Percentiles rank a stretch among this genome's conserved stretches.
Evolutionary conservation across 176 grass and related monocot species (phyloP).

Genomic region (Leersia perrieri): DNA sequence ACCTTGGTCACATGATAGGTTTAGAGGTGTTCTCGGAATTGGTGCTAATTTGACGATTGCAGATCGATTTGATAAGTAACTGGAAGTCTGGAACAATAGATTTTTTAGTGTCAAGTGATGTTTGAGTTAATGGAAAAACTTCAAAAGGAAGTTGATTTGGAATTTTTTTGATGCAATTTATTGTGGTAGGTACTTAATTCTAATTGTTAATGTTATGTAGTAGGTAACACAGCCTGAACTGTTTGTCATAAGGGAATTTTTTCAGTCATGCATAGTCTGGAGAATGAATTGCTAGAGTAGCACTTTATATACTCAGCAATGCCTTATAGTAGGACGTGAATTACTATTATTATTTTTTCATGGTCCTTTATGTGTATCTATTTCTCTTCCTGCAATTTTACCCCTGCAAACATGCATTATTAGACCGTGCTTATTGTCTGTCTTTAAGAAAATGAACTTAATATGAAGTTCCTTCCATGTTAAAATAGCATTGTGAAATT

Average conservation of each 20-base stretch:
- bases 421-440: background rate
- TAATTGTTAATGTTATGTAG: background rate
- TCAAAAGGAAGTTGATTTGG: background rate
- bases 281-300: background rate
- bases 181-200: background rate
- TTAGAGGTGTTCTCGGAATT: background rate
- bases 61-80: background rate
- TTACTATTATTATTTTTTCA: no score
- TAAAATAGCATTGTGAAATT: background rate
- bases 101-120: background rate
- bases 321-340: no score
- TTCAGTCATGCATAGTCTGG: background rate
- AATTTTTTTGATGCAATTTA: background rate
- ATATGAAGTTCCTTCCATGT: background rate
- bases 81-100: background rate
- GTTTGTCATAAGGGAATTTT: background rate
- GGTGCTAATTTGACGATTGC: background rate
- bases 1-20: background rate
- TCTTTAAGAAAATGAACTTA: background rate
- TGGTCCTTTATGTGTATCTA: background rate
- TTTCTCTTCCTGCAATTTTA: background rate
- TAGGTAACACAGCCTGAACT: background rate
- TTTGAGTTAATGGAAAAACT: background rate
- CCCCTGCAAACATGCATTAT: background rate
- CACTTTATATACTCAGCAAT: background rate